phyloP scores from a whole-genome alignment of 2,329 filamentous ascomycete genomes.

The Phialemoniopsis sp. region DNA sequence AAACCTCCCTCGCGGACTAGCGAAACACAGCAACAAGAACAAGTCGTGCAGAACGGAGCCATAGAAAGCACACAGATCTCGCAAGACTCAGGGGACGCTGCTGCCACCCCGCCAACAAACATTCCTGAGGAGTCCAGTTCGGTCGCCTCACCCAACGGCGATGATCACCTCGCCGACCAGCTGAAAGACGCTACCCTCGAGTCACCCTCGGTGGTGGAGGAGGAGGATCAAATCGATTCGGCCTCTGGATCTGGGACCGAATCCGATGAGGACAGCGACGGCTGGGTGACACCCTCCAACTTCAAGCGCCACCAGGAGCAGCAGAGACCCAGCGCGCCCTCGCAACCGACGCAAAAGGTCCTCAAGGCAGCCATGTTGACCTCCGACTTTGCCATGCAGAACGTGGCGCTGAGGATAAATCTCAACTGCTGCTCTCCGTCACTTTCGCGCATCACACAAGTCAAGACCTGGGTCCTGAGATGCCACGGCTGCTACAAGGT shows the following conservation, averaged over 20 bases:
- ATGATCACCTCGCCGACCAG: no score
- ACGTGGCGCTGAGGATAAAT: conserved; percentile 91
- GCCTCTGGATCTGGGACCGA: no score
- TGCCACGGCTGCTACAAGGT: conserved; percentile 92
- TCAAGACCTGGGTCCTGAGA: conserved; percentile 85
- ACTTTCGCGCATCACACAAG: conserved; percentile 76
- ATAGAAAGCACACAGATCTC: no score
- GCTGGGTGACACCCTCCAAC: conserved; percentile 94
- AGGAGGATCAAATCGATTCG: conserved; percentile 35
- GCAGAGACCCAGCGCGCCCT: conserved; percentile 46
- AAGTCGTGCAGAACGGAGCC: conserved; percentile 5
- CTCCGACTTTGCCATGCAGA: conserved; percentile 96
- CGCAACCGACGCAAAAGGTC: conserved; percentile 51
- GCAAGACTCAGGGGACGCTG: no score
- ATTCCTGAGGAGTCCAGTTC: no score
- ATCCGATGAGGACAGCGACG: conserved; percentile 56
- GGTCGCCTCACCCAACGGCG: no score
- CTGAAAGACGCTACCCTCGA: not conserved
- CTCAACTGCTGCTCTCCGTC: conserved; percentile 63
- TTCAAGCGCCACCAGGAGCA: conserved; percentile 77
- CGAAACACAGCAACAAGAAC: conserved; percentile 25
- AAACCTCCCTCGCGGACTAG: conserved; percentile 39
- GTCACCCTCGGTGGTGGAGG: conserved; percentile 5
- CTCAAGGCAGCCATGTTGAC: conserved; percentile 91
- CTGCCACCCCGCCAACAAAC: no score